These are phyloP conservation scores for Cardiosporidium cionae DNA, from an alignment of 169 alveolate species.

Conservation along the genomic window DNA sequence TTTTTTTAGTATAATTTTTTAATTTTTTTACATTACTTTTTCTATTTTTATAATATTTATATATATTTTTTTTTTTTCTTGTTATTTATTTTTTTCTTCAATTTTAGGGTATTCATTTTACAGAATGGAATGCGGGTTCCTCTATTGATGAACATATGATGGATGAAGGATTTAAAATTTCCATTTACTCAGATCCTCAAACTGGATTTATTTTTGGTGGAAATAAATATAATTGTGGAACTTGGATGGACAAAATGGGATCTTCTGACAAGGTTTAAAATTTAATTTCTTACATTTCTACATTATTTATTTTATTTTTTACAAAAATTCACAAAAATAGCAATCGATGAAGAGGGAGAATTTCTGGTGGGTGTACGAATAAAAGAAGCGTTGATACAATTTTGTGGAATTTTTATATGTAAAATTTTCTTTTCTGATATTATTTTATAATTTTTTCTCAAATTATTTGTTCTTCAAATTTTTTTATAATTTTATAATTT, in stretches of 20 bases:
- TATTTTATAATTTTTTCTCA: too few species aligned
- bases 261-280: conserved; percentile 69
- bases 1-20: neutral
- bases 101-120: conserved; percentile 64
- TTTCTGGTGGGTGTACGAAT: too few species aligned
- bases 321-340: neutral
- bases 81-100: neutral
- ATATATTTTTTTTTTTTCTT: neutral
- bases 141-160: conserved; percentile 74
- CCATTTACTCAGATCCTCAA: conserved; percentile 54
- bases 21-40: neutral
- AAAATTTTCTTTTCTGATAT: too few species aligned
- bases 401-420: too few species aligned
- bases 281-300: conserved; percentile 17
- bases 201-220: conserved; percentile 80
- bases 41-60: neutral
- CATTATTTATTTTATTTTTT: neutral
- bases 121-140: conserved; percentile 90
- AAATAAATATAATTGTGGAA: conserved; percentile 83
- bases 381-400: too few species aligned
- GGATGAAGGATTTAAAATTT: conserved; percentile 84
- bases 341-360: neutral
- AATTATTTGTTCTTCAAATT: too few species aligned
- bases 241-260: conserved; percentile 98
- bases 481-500: too few species aligned